These are phyloP conservation scores for Phyllosticta citribraziliensis DNA, from an alignment of 2,329 filamentous ascomycete genomes.

Conservation along the genomic window DNA sequence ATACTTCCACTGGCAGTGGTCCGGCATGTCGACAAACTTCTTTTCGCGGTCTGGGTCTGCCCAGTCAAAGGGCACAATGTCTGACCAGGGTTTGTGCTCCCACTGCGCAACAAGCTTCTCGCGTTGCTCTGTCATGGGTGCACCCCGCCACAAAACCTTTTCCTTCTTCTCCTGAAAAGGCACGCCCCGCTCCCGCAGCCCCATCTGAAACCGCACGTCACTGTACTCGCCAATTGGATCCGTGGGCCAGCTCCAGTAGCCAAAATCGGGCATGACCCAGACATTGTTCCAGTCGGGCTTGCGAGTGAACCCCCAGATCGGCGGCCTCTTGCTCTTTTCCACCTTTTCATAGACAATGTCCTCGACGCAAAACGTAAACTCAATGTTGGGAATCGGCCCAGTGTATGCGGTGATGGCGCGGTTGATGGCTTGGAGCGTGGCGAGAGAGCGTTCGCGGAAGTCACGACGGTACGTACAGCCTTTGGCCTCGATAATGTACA, in stretches of 20 bases:
- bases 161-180: conserved; percentile 16
- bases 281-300: conserved; percentile 9
- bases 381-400: conserved; percentile 39
- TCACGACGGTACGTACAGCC: conserved; percentile 14
- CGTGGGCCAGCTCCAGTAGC: conserved; percentile 14
- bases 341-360: conserved; percentile 9
- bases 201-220: conserved; percentile 12
- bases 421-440: conserved; percentile 46
- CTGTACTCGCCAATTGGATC: conserved; percentile 13
- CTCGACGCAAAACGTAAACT: conserved; percentile 42
- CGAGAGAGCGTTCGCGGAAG: conserved; percentile 22
- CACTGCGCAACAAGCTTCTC: conserved; percentile 17
- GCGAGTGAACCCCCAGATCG: conserved; percentile 12
- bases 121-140: conserved; percentile 19
- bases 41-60: conserved; percentile 10
- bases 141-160: conserved; percentile 25
- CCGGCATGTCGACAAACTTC: conserved; percentile 14
- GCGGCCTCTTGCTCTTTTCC: conserved; percentile 4
- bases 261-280: conserved; percentile 17
- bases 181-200: conserved; percentile 12
- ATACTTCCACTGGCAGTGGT: conserved; percentile 17
- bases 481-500: conserved; percentile 24
- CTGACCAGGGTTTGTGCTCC: conserved; percentile 18
- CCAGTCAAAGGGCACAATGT: conserved; percentile 22
- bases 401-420: conserved; percentile 44